These are phyloP conservation scores for Yamadazyma trypodendri DNA, from an alignment of 1,139 yeast genomes.

Conservation along the genomic window DNA sequence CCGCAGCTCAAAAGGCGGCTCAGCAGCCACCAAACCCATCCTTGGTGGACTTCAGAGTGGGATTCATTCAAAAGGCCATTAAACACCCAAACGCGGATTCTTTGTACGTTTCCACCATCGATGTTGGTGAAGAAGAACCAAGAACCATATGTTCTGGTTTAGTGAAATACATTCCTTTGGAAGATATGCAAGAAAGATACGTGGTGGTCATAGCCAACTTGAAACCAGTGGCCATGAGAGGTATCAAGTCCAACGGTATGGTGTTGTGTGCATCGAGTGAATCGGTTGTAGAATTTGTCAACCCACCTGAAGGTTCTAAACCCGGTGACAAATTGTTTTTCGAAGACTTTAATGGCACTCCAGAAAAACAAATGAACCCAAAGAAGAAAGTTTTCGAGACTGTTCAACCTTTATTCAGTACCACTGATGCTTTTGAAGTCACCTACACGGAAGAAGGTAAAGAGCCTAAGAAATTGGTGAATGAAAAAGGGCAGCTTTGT, in stretches of 20 bases:
- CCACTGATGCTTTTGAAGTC: conserved; percentile 73
- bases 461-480: conserved; percentile 73
- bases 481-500: conserved; percentile 70
- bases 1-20: conserved; percentile 55
- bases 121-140: conserved; percentile 95
- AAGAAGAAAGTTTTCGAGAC: conserved; percentile 98
- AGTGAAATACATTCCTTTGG: conserved; percentile 49
- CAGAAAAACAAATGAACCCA: conserved; percentile 93
- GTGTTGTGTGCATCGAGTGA: conserved; percentile 87
- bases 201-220: conserved; percentile 60
- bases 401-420: conserved; percentile 85
- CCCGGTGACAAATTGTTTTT: conserved; percentile 97
- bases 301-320: conserved; percentile 92
- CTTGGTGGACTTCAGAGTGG: conserved; percentile 89
- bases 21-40: conserved; percentile 72
- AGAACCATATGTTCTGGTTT: conserved; percentile 96
- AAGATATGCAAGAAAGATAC: conserved; percentile 44
- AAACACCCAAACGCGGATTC: conserved; percentile 98
- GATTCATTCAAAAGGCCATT: conserved; percentile 93
- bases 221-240: conserved; percentile 71
- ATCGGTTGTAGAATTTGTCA: conserved; percentile 79
- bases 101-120: conserved; percentile 91
- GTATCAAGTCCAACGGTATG: conserved; percentile 94
- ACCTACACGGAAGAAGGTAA: conserved; percentile 81
- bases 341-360: conserved; percentile 83